These are phyloP conservation scores for Beauveria rudraprayagi DNA, from an alignment of 2,329 filamentous ascomycete species.

Conservation along the genomic window DNA sequence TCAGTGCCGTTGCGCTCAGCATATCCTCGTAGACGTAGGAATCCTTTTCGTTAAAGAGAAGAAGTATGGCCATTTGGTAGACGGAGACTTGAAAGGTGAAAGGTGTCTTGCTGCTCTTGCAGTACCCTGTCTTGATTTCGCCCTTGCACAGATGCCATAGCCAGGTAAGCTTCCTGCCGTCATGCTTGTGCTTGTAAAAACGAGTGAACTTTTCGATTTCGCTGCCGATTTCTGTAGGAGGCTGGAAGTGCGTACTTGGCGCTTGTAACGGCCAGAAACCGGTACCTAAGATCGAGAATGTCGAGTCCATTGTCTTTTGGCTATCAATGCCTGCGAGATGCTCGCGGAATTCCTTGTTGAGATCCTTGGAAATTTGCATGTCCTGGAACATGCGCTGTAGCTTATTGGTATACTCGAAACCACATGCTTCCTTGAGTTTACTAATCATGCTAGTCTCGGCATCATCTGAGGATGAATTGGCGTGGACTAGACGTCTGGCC, in stretches of 20 bases:
- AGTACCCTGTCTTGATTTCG: constrained; percentile 89
- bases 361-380: constrained; percentile 96
- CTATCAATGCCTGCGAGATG: constrained; percentile 49
- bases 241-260: constrained; percentile 80
- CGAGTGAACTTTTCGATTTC: constrained; percentile 83
- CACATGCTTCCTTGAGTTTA: constrained; percentile 96
- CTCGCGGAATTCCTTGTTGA: constrained; percentile 83
- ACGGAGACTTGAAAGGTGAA: constrained; percentile 97
- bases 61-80: constrained; percentile 92
- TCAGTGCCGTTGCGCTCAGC: constrained; percentile 68
- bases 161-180: constrained; percentile 93
- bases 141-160: constrained; percentile 98
- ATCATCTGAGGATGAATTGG: constrained; percentile 91
- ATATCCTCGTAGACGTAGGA: constrained; percentile 84
- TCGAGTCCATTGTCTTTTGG: constrained; percentile 69
- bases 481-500: constrained; percentile 87
- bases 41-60: constrained; percentile 91
- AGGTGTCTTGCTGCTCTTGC: constrained; percentile 79
- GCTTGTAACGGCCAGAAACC: constrained; percentile 94
- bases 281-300: constrained; percentile 88
- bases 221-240: constrained; percentile 73
- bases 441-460: constrained; percentile 99
- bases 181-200: constrained; percentile 96
- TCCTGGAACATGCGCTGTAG: constrained; percentile 99
- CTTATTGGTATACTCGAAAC: constrained; percentile 99